These are phyloP conservation scores for Gautieria morchelliformis DNA, from an alignment of 768 basidiomycete species.

Conservation along the genomic window DNA sequence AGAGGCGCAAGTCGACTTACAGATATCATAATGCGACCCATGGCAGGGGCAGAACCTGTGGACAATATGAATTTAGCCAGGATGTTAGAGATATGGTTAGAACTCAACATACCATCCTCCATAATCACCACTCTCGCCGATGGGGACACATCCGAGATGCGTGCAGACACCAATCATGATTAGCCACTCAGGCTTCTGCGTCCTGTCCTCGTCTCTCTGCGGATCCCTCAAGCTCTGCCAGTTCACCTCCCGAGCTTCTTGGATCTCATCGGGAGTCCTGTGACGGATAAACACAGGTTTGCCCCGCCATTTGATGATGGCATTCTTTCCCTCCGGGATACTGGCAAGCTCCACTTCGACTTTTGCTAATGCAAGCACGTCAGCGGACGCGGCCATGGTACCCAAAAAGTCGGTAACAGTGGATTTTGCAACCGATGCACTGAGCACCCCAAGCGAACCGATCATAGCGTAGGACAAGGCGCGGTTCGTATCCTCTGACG, in stretches of 20 bases:
- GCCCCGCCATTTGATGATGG: conserved; percentile 98
- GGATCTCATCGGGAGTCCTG: conserved; percentile 83
- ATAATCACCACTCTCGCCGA: conserved; percentile 93
- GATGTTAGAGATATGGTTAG: neutral
- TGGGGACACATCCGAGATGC: conserved; percentile 96
- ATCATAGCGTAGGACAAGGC: conserved; percentile 85
- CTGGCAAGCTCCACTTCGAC: conserved; percentile 84
- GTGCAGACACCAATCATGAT: conserved; percentile 93
- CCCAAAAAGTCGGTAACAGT: conserved; percentile 88
- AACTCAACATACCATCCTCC: conserved; percentile 75
- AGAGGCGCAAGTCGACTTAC: conserved; percentile 34
- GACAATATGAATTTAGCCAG: neutral
- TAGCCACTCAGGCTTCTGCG: conserved; percentile 94
- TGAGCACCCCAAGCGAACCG: conserved; percentile 84
- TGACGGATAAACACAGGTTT: conserved; percentile 99
- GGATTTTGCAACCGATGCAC: conserved; percentile 91
- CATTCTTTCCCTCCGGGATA: conserved; percentile 97
- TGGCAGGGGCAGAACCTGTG: conserved; percentile 94
- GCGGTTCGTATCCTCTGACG: conserved; percentile 57
- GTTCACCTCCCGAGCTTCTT: conserved; percentile 78
- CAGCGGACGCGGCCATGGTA: conserved; percentile 95
- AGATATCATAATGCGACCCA: conserved; percentile 97
- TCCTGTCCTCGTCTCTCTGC: conserved; percentile 77
- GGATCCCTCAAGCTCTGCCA: conserved; percentile 90
- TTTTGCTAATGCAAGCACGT: conserved; percentile 96